Evolutionary conservation across 495 filamentous ascomycete genomes (phyloP), one percentile per base, ranked within the genome.

Genomic region (Cenococcum geophilum): DNA sequence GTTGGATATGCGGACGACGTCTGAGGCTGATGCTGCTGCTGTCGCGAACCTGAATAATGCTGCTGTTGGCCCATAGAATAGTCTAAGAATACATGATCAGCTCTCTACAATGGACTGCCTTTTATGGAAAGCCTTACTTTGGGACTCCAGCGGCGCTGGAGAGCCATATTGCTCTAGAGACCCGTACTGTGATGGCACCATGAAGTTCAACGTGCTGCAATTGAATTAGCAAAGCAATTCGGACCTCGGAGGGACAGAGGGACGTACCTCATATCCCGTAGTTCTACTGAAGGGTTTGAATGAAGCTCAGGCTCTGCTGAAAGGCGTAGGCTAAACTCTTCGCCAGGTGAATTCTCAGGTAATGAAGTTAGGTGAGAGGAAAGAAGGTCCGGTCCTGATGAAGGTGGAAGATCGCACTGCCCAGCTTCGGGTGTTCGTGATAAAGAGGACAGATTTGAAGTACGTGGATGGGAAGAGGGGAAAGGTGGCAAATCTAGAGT

Each of bases 241-340:
- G 27, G 6, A 6, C 12, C 4, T 43, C 5, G 36, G 27, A 22
- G 1, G 11, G 4, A 6, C 3, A 6, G 21, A 34, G 25, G 58
- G 20, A 32, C 21, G 25, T 61, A 66, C 66, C 66, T 69, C 66
- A 69, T 69, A 60, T 69, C 63, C 62, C 66, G 66, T 43, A 66
- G 42, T 35, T 66, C 66, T 16, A 66, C 51, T 18, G 58, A 60
- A 1, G 55, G 59, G 50, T 65, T 57, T 14, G 64, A 60, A 34
- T 42, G 53, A 23, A 50, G 57, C 23, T 63, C 52, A 35, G 59
- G 55, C 20, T 62, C 66, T 36, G 48, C 18, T 27, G 66, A 57
- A 23, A 68, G 66, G 34, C 56, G 62, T 9, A 68, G 49, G 9
- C 59, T 54, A 49, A 54, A 65, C 11, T 68, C 58, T 4, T 43